phyloP scores from a whole-genome alignment of 768 basidiomycete species.

The Russula emetica region DNA sequence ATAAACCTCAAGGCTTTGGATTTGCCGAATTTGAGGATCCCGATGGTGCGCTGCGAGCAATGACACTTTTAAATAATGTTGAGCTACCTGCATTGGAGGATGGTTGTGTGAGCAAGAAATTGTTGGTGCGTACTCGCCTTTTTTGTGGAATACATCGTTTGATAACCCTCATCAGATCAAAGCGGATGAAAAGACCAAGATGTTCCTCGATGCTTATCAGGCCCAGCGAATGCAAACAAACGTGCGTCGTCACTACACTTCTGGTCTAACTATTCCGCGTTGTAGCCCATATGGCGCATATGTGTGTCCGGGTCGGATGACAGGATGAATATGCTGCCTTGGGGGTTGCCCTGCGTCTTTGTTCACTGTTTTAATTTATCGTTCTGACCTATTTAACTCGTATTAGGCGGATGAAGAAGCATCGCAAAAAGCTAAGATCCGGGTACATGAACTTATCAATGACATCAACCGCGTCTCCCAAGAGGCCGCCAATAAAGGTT shows the following conservation, averaged over 20 bases:
- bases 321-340: background rate
- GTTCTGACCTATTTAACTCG: conserved; percentile 14
- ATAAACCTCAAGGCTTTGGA: conserved; percentile 94
- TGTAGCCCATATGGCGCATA: conserved; percentile 13
- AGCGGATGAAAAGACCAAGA: conserved; percentile 92
- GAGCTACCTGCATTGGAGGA: conserved; percentile 60
- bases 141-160: background rate
- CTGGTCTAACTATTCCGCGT: conserved; percentile 7
- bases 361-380: background rate
- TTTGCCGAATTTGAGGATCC: conserved; percentile 96
- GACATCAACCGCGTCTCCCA: conserved; percentile 71
- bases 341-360: conserved; percentile 9
- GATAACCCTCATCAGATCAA: conserved; percentile 67
- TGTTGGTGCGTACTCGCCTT: conserved; percentile 54
- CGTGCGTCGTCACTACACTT: conserved; percentile 46
- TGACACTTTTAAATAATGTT: conserved; percentile 58
- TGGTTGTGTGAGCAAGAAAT: conserved; percentile 56
- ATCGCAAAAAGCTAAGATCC: conserved; percentile 56
- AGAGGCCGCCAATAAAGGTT: conserved; percentile 69
- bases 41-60: conserved; percentile 78
- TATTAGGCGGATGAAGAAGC: conserved; percentile 67
- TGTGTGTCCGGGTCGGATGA: background rate
- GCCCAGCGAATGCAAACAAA: conserved; percentile 75
- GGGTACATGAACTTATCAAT: conserved; percentile 58
- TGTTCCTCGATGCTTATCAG: conserved; percentile 82